Base-by-base conservation (phyloP, 1,139 yeast species). In the Blastobotrys arbuscula region DNA sequence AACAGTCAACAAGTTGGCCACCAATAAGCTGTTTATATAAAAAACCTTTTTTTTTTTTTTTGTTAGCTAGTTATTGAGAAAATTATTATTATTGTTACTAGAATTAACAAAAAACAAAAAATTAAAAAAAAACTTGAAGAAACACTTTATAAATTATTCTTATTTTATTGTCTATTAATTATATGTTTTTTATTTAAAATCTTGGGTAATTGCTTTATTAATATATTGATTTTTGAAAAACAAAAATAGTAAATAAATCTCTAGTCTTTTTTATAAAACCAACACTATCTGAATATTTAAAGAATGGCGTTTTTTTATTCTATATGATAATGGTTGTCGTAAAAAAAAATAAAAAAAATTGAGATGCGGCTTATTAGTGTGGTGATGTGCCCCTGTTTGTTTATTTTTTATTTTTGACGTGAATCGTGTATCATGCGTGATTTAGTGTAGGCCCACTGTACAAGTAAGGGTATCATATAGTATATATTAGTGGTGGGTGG, bases 1-100 rank as follows among this genome's bases (percentile, higher is more conserved):
- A 61, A 54, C 45, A 59, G 62, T 6, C 31, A 28, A 28, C 31
- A 28, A 28, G 31, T 28, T 28, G n/a, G n/a, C n/a, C 31, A 28
- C 10, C 31, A 28, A 28, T 28, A 28, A 24, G 10, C 28, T 7
- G 7, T 7, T 24, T 24, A 7, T 7, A 7, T 24, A 7, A 7
- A 24, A 24, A 24, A 24, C 10, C 28, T 24, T 10, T 7, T 10
- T 24, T 24, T 24, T 24, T 24, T 24, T 24, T 24, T 7, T 10
- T 24, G 7, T 24, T 7, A 24, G 9, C 7, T 24, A 7, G 12
- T 28, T 28, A 5, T 5, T 9, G 31, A 9, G 12, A 28, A 28
- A 9, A 28, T 28, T 28, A 9, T 28, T 5, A 5, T 28, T 28
- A 12, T 28, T 28, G 31, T 24, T 10, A 24, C 10, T 24, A 7